Percentiles rank a stretch among this genome's conserved stretches.
Conservation (phyloP, 2,329 filamentous ascomycete species). For the Endothia cerciana region DNA sequence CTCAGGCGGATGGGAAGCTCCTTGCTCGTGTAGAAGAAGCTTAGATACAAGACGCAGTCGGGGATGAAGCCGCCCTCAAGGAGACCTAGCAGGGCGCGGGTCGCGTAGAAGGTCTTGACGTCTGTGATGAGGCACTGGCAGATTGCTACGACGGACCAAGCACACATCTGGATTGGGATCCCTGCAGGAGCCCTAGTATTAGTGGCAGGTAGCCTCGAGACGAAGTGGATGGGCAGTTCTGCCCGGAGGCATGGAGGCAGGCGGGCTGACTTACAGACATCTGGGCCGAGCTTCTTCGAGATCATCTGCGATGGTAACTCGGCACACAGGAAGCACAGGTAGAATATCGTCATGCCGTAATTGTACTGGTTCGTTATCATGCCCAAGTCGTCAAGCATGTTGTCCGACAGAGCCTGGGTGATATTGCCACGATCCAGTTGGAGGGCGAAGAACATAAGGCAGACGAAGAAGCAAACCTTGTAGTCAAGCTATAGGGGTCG, state of each 20-base stretch:
- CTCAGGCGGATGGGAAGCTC: constrained; percentile 67
- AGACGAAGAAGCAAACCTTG: constrained; percentile 40
- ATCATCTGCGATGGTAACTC: constrained; percentile 59
- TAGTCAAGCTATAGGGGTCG: constrained; percentile 35
- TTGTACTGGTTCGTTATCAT: constrained; percentile 49
- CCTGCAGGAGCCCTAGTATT: constrained; percentile 36
- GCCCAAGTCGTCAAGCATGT: constrained; percentile 37
- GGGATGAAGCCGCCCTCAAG: constrained; percentile 46
- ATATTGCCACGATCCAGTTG: constrained; percentile 44
- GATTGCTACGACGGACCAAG: constrained; percentile 41
- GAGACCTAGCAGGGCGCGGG: constrained; percentile 46
- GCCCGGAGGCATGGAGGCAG: not conserved
- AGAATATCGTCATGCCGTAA: constrained; percentile 54
- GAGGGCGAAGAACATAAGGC: constrained; percentile 42
- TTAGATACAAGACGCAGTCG: constrained; percentile 64
- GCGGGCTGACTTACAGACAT: constrained; percentile 34
- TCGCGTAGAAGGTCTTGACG: constrained; percentile 45
- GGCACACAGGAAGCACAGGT: constrained; percentile 52
- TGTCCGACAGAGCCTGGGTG: constrained; percentile 40
- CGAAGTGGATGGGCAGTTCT: not conserved
- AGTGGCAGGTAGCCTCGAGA: not conserved
- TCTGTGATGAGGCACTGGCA: constrained; percentile 49
- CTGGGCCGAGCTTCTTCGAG: constrained; percentile 53
- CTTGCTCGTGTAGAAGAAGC: constrained; percentile 70
- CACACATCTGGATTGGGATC: constrained; percentile 50